A percentile compares a stretch with the other conserved stretches of the same genome.
These are phyloP conservation scores for Aureobasidium zeae DNA, from an alignment of 2,329 filamentous ascomycete species.

Conservation along the genomic window DNA sequence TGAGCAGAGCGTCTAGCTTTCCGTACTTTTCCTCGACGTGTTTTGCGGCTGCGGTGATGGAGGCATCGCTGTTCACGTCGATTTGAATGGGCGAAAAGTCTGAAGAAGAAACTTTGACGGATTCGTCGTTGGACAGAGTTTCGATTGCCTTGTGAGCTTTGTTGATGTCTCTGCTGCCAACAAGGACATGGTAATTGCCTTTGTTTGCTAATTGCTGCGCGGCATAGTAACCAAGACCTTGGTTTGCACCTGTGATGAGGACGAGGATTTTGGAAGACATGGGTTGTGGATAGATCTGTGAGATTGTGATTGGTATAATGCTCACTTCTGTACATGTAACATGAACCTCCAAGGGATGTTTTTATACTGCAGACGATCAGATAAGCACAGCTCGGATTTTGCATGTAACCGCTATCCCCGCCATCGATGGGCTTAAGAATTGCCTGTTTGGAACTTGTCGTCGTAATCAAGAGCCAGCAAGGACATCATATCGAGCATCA, in stretches of 20 bases:
- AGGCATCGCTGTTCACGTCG: conserved; percentile 36
- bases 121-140: conserved; percentile 23
- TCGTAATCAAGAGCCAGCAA: no score
- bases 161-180: conserved; percentile 31
- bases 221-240: conserved; percentile 37
- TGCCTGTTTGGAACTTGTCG: no score
- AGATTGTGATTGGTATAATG: no score
- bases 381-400: no score
- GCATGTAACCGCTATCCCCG: no score
- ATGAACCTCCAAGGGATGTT: no score
- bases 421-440: no score
- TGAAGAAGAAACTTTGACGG: conserved; percentile 25
- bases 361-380: no score
- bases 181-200: conserved; percentile 33
- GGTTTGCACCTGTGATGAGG: conserved; percentile 36
- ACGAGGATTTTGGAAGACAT: conserved; percentile 20
- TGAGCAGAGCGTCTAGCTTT: conserved; percentile 30
- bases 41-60: conserved; percentile 32
- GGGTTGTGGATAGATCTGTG: background rate
- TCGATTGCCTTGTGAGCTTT: conserved; percentile 31
- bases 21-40: conserved; percentile 24
- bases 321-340: no score
- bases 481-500: no score
- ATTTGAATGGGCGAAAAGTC: conserved; percentile 31
- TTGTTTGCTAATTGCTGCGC: conserved; percentile 33